Evolutionary conservation across 2,329 filamentous ascomycete species (phyloP), one percentile per base, ranked within the genome.

Genomic region (Hypoxylon sp.): DNA sequence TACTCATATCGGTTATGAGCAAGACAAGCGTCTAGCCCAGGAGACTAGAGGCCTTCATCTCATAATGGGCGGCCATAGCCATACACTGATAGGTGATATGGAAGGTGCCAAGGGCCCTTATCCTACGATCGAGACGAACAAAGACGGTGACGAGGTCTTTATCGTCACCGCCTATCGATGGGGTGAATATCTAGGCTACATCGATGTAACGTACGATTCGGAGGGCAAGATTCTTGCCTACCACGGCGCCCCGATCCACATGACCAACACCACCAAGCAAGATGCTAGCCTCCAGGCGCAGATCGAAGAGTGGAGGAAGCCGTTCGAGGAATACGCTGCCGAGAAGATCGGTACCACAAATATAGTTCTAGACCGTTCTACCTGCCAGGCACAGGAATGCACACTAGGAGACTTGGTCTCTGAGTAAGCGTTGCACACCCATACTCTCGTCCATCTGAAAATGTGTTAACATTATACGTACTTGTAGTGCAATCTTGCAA

Each of bases 121-220:
- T 74, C 90, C 90, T 1, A 91, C 89, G 13, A 87, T 91, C 55
- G 84, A 85, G 57, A 79, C 85, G 29, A 90, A 91, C 76, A 78
- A 83, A 68, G 85, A 88, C 54, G 89, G 88, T 48, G 86, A 91
- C 35, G 90, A 91, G 73, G 89, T 91, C 54, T 91, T 91, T 74
- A 85, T 91, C 73, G 89, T 92, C 17, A 90, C 88, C 6, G 86
- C 89, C 2, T 91, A 89, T 75, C 85, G 88, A 68, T 91, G 90
- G 90, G 89, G 89, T 56, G 88, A 91, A 79, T 91, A 91, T 62
- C 78, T 91, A 2, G 90, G 89, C 63, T 89, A 89, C 76, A 91
- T 91, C 70, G 88, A 91, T 69, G 84, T 91, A 6, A 88, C 87
- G 0, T 91, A 90, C 73, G 88, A 90, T 72, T 70, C 81, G 3